These are phyloP conservation scores for Schizochytrium sp. DNA, from an alignment of 108 stramenopile species.

Conservation along the genomic window DNA sequence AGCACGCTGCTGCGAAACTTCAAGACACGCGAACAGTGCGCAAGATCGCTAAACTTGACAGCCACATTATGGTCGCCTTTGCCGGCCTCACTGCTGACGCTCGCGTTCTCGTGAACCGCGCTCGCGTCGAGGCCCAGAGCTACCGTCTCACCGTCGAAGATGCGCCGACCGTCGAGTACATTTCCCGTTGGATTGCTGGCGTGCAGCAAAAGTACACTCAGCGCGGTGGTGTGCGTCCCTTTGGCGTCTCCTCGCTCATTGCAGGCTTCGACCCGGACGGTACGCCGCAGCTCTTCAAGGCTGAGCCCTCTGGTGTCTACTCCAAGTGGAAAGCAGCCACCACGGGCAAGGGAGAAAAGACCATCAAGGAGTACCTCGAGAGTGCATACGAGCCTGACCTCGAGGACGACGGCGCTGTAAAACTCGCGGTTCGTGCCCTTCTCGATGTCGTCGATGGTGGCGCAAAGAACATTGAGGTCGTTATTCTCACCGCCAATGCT, in stretches of 20 bases:
- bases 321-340: conserved; percentile 95
- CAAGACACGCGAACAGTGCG: conserved; percentile 97
- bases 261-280: conserved; percentile 64
- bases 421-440: conserved; percentile 82
- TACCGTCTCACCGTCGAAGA: conserved; percentile 98
- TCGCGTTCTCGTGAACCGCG: conserved; percentile 86
- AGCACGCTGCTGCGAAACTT: conserved; percentile 87
- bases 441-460: conserved; percentile 97
- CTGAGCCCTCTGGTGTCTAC: conserved; percentile 98
- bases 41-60: conserved; percentile 92
- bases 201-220: conserved; percentile 99
- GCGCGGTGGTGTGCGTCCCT: conserved; percentile 96
- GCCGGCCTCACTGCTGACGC: conserved; percentile 99
- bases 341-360: conserved; percentile 88
- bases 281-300: conserved; percentile 76
- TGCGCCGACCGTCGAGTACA: conserved; percentile 90
- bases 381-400: conserved; percentile 82
- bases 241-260: conserved; percentile 84
- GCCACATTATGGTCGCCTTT: conserved; percentile 87
- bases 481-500: conserved; percentile 63
- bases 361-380: conserved; percentile 93
- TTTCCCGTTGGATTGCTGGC: conserved; percentile 87
- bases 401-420: conserved; percentile 69
- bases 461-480: conserved; percentile 95
- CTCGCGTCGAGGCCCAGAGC: conserved; percentile 80